phyloP scores from a whole-genome alignment of 768 basidiomycete species.

The Boletus rubroflammeus region DNA sequence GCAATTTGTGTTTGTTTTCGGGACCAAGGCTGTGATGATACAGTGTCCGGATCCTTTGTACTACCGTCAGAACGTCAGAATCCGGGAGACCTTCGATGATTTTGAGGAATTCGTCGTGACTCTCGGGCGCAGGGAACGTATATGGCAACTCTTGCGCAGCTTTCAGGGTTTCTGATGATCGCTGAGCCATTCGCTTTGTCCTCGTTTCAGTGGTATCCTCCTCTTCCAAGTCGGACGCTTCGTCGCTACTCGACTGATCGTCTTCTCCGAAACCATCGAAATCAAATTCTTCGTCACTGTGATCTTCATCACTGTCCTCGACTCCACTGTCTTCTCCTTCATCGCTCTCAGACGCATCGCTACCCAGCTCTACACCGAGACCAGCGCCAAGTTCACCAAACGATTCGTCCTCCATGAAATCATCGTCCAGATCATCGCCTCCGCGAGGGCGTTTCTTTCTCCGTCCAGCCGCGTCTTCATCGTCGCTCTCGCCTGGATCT shows the following conservation, averaged over 20 bases:
- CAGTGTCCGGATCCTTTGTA: slow-evolving; percentile 86
- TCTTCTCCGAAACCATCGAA: slow-evolving; percentile 34
- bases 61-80: slow-evolving; percentile 69
- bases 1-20: slow-evolving; percentile 89
- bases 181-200: slow-evolving; percentile 30
- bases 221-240: slow-evolving; percentile 34
- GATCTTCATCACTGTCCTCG: slow-evolving; percentile 28
- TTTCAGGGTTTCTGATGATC: slow-evolving; percentile 30
- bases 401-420: slow-evolving; percentile 52
- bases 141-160: slow-evolving; percentile 73
- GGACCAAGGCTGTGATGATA: slow-evolving; percentile 90
- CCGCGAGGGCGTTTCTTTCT: slow-evolving; percentile 55
- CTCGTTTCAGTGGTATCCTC: slow-evolving; percentile 42
- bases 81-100: slow-evolving; percentile 71
- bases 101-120: slow-evolving; percentile 86
- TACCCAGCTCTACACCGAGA: slow-evolving; percentile 38
- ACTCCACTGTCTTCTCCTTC: slow-evolving; percentile 33
- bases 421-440: slow-evolving; percentile 91
- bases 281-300: slow-evolving; percentile 29
- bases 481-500: slow-evolving; percentile 63
- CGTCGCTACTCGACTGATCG: slow-evolving; percentile 36
- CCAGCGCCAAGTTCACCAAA: slow-evolving; percentile 32
- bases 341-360: slow-evolving; percentile 35
- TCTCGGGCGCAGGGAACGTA: slow-evolving; percentile 85
- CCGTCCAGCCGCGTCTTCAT: slow-evolving; percentile 41